Percentiles rank a stretch among this genome's conserved stretches.
Conservation (phyloP, 345 rosid species). For the Melaleuca alternifolia region DNA sequence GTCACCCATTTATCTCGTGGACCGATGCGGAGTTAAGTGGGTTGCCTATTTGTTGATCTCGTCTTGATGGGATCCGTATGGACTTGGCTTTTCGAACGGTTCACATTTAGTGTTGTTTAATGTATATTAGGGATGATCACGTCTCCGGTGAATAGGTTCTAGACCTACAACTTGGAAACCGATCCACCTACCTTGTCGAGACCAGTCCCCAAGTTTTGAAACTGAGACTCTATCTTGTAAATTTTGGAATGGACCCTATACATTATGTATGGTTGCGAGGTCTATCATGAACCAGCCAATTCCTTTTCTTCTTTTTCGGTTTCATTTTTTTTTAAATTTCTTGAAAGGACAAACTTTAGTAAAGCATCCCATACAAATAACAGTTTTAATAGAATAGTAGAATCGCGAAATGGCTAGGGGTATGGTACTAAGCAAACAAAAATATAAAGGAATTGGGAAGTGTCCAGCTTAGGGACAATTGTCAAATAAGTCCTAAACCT, state of each 20-base stretch:
- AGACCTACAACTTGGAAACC: too few species aligned
- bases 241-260: background rate
- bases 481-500: too few species aligned
- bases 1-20: too few species aligned
- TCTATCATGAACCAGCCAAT: background rate
- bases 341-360: background rate
- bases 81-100: too few species aligned
- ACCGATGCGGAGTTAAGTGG: background rate
- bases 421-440: background rate
- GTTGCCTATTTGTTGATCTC: background rate
- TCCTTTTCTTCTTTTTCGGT: background rate
- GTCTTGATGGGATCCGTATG: too few species aligned
- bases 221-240: background rate
- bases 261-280: rapidly evolving
- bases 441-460: background rate
- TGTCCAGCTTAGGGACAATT: background rate
- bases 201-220: too few species aligned
- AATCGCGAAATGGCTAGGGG: background rate
- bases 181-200: too few species aligned
- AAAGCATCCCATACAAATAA: background rate
- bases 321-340: background rate
- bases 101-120: too few species aligned
- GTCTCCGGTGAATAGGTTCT: too few species aligned
- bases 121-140: too few species aligned
- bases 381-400: background rate